Base-by-base conservation (phyloP, 2,329 filamentous ascomycete genomes). In the Calonectria henricotiae region DNA sequence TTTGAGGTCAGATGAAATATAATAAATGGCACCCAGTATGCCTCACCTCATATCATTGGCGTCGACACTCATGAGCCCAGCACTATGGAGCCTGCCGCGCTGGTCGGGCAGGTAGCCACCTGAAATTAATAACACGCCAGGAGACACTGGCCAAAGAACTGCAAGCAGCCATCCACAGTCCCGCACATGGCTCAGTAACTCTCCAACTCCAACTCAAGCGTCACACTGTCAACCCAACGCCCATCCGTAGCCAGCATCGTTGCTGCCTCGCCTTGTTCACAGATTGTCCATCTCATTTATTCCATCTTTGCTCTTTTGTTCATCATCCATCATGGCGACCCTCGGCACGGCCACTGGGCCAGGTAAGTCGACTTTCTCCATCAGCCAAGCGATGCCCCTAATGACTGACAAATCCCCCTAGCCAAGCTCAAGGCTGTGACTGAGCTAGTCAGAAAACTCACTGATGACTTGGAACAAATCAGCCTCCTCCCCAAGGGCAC, bases 351-450 rank as follows among this genome's bases (percentile, higher is more conserved):
- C 82, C 54, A 83, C 81, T 35, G 86, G 86, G 41, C 76, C 82
- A 73, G 84, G 86, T 86, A 71, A 79, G 85, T 79, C 12, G 30
- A 37, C 32, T 30, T 25, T 25, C 5, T 30, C 32, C 55, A 41
- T 47, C 47, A 43, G 41, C 20, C 51, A 39, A 51, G 20, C 5
- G 25, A 58, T 37, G 20, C 15, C 41, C 20, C 51, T 20, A 54
- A 63, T 65, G 27, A 71, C 74, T 77, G 30, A 79, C 67, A 41
- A 23, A 44, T 25, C 37, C 46, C 37, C 35, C 11, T 77, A 94
- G 89, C 86, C 70, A 95, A 95, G 83, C 86, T 92, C 67, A 85
- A 89, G 69, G 89, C 93, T 65, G 92, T 96, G 46, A 90, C 87
- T 17, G 85, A 86, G 64, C 83, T 96, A 17, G 83, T 96, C 73